phyloP scores from a whole-genome alignment of 106 monocot species.

The Ottelia alismoides region DNA sequence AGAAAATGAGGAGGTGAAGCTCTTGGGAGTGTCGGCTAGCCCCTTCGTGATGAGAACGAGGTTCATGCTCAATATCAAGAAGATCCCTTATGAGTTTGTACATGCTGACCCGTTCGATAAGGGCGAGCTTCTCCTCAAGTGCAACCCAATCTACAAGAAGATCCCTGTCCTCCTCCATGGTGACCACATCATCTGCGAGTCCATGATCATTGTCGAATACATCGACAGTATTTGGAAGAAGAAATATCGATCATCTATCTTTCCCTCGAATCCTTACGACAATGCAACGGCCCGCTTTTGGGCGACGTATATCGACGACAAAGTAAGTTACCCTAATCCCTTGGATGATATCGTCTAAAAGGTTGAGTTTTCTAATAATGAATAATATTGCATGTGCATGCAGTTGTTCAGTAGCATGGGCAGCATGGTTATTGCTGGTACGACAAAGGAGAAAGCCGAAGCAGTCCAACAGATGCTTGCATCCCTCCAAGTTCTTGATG shows the following conservation, averaged over 20 bases:
- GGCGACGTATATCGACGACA: not conserved
- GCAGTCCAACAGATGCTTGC: constrained; percentile 1
- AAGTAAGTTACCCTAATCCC: not conserved
- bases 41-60: constrained; percentile 8
- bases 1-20: not conserved
- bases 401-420: constrained; percentile 12
- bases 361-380: not conserved
- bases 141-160: constrained; percentile 13
- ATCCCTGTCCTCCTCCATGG: constrained; percentile 16
- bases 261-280: constrained; percentile 6
- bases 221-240: constrained; percentile 8
- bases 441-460: constrained; percentile 12
- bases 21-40: constrained; percentile 6
- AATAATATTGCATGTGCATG: not conserved
- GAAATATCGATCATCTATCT: not conserved
- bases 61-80: constrained; percentile 7
- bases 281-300: constrained; percentile 1
- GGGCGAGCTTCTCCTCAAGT: constrained; percentile 12
- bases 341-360: not conserved
- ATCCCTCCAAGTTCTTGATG: constrained; percentile 20
- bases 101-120: not conserved
- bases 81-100: constrained; percentile 8
- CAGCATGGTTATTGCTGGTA: not conserved
- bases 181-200: constrained; percentile 6
- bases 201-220: constrained; percentile 15